Percentiles rank a stretch among this genome's conserved stretches.
Evolutionary conservation across 805 yeast genomes (phyloP).

Genomic region (Alloascoidea africana): DNA sequence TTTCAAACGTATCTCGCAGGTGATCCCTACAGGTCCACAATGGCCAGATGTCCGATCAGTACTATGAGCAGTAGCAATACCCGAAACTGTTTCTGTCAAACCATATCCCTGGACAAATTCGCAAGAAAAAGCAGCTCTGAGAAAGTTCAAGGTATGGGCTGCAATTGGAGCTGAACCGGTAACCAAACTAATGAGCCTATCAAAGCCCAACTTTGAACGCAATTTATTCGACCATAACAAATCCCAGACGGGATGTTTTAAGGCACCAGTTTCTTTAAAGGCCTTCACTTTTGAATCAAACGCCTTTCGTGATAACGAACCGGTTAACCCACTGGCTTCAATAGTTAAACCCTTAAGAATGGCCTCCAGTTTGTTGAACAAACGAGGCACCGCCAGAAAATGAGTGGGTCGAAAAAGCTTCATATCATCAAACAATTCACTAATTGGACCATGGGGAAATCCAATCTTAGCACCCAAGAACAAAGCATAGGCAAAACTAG

Average conservation of each 20-base stretch:
- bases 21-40: conserved; percentile 42
- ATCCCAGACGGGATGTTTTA: conserved; percentile 22
- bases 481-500: conserved; percentile 28
- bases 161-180: conserved; percentile 65
- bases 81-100: conserved; percentile 56
- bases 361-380: conserved; percentile 45
- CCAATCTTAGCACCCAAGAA: conserved; percentile 34
- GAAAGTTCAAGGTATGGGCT: conserved; percentile 40
- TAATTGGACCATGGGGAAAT: conserved; percentile 39
- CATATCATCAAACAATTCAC: conserved; percentile 43
- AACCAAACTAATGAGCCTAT: conserved; percentile 22
- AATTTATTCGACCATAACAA: conserved; percentile 26
- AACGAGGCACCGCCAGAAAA: conserved; percentile 50
- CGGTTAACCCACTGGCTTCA: conserved; percentile 29
- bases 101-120: conserved; percentile 58
- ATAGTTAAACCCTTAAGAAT: conserved; percentile 34
- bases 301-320: conserved; percentile 23
- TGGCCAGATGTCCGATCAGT: conserved; percentile 35
- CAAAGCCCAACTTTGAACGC: conserved; percentile 30
- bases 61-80: conserved; percentile 24
- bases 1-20: conserved; percentile 41
- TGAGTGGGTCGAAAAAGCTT: conserved; percentile 35
- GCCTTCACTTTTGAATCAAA: conserved; percentile 22
- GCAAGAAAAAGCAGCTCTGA: conserved; percentile 44
- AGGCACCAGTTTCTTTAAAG: conserved; percentile 21